Evolutionary conservation across 371 early-diverging fungal genomes (phyloP), one percentile per base, ranked within the genome.

Genomic region (Nematocida minor): DNA sequence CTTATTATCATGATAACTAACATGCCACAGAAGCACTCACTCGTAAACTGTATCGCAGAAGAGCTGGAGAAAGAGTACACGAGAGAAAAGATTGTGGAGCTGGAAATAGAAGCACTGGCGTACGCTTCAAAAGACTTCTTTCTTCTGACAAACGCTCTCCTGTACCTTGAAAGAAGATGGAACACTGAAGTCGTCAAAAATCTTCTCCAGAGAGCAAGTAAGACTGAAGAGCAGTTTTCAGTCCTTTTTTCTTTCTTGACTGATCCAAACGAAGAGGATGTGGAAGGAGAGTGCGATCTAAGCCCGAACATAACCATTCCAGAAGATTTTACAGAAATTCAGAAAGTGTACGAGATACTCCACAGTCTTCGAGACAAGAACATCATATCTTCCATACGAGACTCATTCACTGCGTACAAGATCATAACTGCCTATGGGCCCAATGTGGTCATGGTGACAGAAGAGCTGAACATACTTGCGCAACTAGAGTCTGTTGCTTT

Each of bases 121-220:
- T 47, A 36, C 4, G 42, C 77, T 2, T 48, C 77, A 4, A 64
- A 22, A 18, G 48, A 48, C 77, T 74, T 51, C 32, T 49, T 74
- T 55, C 49, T 74, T 6, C 27, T 74, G 4, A 63, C 77, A n/a
- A 74, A 74, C 53, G 48, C 77, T 0, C 16, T 69, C 22, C 66
- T 74, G 36, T 74, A 74, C 27, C 55, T 74, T 9, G 77, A 74
- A 53, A 49, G 77, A 47, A 36, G 77, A 53, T 74, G 77, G 77
- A 74, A 64, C 66, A 74, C 77, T 4, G 31, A 69, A 36, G 42
- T 38, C 14, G 55, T 74, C n/a, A 25, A 27, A 29, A 38, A 66
- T 0, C 31, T 74, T 20, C 63, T 74, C 2, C 11, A 57, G 53
- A 18, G 32, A 22, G 34, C 64, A 4, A 27, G 47, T 7, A 4